These are phyloP conservation scores for Thielaviopsis populi DNA, from an alignment of 2,329 filamentous ascomycete genomes.

Conservation along the genomic window DNA sequence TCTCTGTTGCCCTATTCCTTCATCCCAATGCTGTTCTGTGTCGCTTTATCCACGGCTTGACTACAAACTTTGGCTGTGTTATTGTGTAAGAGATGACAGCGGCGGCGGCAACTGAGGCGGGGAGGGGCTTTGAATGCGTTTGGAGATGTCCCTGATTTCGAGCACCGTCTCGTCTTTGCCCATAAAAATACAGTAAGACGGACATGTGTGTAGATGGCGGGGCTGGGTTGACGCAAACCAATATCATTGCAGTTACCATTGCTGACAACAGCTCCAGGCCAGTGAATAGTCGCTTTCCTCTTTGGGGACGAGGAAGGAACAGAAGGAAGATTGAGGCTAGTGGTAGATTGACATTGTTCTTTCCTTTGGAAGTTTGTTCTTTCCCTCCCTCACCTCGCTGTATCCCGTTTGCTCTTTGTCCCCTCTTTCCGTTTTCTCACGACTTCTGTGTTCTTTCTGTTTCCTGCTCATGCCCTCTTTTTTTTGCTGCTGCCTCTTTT, in stretches of 20 bases:
- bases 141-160: neutral
- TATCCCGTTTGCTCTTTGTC: neutral
- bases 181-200: neutral
- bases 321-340: no score
- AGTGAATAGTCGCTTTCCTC: no score
- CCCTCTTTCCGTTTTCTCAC: neutral
- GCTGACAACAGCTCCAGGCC: no score
- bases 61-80: neutral
- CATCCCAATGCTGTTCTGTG: neutral
- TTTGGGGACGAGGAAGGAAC: no score
- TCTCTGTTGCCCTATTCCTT: neutral
- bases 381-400: neutral
- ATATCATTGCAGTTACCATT: no score
- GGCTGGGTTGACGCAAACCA: no score
- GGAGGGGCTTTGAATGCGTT: neutral
- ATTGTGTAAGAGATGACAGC: neutral
- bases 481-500: neutral
- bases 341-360: no score
- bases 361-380: no score
- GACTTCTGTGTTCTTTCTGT: neutral
- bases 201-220: no score
- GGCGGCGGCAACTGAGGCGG: neutral
- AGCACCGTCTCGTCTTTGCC: neutral
- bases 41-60: neutral
- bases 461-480: neutral